Evolutionary conservation across 2,329 filamentous ascomycete species (phyloP), one percentile per base, ranked within the genome.

Genomic region (Fusarium setosum): DNA sequence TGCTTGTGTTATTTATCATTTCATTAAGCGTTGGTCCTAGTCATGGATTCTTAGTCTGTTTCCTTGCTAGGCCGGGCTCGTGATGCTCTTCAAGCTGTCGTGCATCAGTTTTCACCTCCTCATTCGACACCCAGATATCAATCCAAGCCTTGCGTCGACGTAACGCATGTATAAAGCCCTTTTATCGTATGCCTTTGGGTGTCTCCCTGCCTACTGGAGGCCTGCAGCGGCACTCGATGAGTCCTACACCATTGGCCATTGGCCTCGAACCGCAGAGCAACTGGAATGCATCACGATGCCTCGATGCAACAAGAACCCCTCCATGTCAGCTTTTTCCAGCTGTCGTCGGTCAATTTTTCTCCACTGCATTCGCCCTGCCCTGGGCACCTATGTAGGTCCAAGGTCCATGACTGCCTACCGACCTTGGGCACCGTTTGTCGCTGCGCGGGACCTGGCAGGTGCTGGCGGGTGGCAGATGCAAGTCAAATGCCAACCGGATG

Each of bases 261-360:
- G 42, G 32, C 34, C 52, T 49, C 31, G 31, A 53, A 56, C 31
- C 20, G 31, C 56, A 63, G 18, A 42, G 32, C 50, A 52, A 53
- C 62, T 74, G 73, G 73, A 75, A 75, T 75, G 73, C 65, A 69
- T 62, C 63, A 50, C 59, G 50, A 73, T 68, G 68, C 56, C 56
- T 60, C 42, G 34, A 53, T 52, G 47, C 32, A 49, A 49, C 34
- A 40, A 48, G 51, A 50, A 31, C 50, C 57, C 51, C 49, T 62
- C 54, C 56, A 56, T 56, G 32, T 56, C 61, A 56, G 61, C 34
- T 50, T 41, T 38, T 42, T 20, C 38, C 65, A 59, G 65, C 41
- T 64, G 42, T 52, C 21, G 51, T 59, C 50, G 49, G 58, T 29
- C 48, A 61, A 53, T 57, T 50, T 13, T 61, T 65, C 63, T 53